Conservation (phyloP, 1,284 basidiomycete species). For the Vanrija humicola region DNA sequence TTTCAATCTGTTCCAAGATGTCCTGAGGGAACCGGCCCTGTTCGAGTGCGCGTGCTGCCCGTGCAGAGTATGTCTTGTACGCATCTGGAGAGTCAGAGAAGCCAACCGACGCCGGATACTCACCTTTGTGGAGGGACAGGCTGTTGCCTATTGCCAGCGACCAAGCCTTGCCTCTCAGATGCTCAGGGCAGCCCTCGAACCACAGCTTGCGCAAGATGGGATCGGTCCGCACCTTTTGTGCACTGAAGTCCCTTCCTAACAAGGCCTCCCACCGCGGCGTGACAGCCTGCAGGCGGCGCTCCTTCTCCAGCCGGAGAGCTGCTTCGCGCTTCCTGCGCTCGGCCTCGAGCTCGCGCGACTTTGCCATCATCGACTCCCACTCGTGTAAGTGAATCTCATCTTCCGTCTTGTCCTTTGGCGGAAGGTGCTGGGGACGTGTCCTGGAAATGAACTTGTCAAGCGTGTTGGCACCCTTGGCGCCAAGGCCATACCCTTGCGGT, state of each 20-base stretch:
- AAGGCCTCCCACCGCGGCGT: slow-evolving; percentile 43
- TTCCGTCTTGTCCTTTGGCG: slow-evolving; percentile 75
- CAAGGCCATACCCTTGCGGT: slow-evolving; percentile 16
- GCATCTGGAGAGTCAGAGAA: slow-evolving; percentile 56
- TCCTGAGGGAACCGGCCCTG: slow-evolving; percentile 69
- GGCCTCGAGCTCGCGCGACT: slow-evolving; percentile 35
- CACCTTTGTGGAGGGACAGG: slow-evolving; percentile 80
- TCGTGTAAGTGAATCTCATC: slow-evolving; percentile 79
- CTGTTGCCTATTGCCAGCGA: slow-evolving; percentile 81
- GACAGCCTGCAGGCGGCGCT: slow-evolving; percentile 29
- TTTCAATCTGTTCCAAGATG: slow-evolving; percentile 68
- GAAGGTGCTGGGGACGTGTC: slow-evolving; percentile 69
- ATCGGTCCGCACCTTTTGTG: slow-evolving; percentile 26
- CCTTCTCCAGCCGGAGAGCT: slow-evolving; percentile 29
- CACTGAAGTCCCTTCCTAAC: slow-evolving; percentile 28
- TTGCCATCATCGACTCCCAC: slow-evolving; percentile 85
- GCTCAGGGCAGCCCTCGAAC: slow-evolving; percentile 88
- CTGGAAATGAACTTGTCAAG: slow-evolving; percentile 51
- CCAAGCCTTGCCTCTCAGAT: slow-evolving; percentile 83
- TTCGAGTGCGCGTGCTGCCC: slow-evolving; percentile 68
- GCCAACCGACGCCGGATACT: slow-evolving; percentile 14
- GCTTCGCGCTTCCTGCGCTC: slow-evolving; percentile 27
- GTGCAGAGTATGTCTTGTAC: slow-evolving; percentile 66
- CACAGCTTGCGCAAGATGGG: slow-evolving; percentile 67
- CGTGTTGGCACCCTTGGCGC: slow-evolving; percentile 36